Evolutionary conservation across 1,139 yeast genomes (phyloP).

Genomic region (Entelexis paramagnoliae): DNA sequence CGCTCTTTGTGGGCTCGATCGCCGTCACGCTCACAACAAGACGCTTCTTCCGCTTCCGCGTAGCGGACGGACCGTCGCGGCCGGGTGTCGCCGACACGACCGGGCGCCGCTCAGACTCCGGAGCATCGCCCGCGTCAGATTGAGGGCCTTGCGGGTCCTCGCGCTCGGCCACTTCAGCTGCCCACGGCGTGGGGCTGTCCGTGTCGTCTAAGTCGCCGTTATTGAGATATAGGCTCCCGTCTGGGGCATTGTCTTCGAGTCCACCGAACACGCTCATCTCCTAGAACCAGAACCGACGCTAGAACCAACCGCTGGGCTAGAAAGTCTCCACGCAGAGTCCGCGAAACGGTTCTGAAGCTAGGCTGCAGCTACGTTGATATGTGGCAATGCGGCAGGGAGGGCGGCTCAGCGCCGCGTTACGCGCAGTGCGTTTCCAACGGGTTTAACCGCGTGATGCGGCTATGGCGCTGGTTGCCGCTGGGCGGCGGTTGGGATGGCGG

Average conservation of each 20-base stretch:
- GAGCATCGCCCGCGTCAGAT: not conserved
- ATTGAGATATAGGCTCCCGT: slow-evolving; percentile 20
- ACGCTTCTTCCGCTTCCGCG: slow-evolving; percentile 26
- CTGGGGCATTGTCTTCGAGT: slow-evolving; percentile 26
- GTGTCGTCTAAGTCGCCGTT: not conserved
- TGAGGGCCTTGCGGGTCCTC: not conserved
- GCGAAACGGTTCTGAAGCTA: not conserved
- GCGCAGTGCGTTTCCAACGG: too few relatives aligned
- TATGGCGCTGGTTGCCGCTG: too few relatives aligned
- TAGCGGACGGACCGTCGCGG: not conserved
- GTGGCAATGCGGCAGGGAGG: not conserved
- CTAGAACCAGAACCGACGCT: not conserved
- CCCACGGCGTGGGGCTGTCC: not conserved
- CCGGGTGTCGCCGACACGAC: not conserved
- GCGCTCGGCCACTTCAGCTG: not conserved
- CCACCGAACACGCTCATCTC: slow-evolving; percentile 24
- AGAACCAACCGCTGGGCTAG: too few relatives aligned
- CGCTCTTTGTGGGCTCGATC: slow-evolving; percentile 41
- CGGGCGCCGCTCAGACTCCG: not conserved
- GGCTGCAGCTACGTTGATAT: not conserved
- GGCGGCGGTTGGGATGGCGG: too few relatives aligned
- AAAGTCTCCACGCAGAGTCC: too few relatives aligned
- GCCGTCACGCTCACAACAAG: slow-evolving; percentile 38
- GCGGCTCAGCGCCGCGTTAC: not conserved
- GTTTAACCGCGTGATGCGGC: too few relatives aligned